phyloP scores from a whole-genome alignment of 2,329 filamentous ascomycete species.

The Xylaria sp. region DNA sequence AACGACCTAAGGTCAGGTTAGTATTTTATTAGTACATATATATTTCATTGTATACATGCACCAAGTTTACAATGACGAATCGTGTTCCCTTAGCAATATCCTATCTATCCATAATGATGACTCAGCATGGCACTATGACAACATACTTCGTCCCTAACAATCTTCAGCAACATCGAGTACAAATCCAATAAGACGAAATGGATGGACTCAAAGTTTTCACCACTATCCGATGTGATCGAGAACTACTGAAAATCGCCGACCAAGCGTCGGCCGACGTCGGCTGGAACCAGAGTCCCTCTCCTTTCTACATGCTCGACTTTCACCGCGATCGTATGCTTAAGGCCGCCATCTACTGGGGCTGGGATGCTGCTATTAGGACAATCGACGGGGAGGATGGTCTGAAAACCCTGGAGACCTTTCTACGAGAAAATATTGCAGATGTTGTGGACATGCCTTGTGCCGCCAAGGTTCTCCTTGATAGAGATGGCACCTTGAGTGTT shows the following conservation, averaged over 20 bases:
- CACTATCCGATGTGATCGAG: conserved; percentile 76
- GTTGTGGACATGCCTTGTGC: conserved; percentile 55
- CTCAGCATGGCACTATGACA: background rate
- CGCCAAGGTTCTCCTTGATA: conserved; percentile 66
- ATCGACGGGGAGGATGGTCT: conserved; percentile 62
- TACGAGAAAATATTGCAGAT: conserved; percentile 48
- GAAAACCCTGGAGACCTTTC: conserved; percentile 53
- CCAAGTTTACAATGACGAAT: background rate
- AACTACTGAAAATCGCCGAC: conserved; percentile 59
- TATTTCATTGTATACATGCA: background rate
- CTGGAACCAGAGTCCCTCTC: conserved; percentile 67
- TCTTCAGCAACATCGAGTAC: conserved; percentile 42
- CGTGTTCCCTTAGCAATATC: background rate
- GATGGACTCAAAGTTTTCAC: conserved; percentile 72
- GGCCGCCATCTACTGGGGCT: conserved; percentile 68
- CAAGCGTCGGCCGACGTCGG: conserved; percentile 56
- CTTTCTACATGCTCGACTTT: conserved; percentile 82
- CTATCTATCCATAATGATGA: no score
- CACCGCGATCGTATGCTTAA: conserved; percentile 83
- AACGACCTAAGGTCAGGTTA: background rate
- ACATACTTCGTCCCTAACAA: background rate
- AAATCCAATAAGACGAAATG: conserved; percentile 10
- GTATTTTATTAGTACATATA: background rate
- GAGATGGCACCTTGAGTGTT: conserved; percentile 60
- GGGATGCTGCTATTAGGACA: conserved; percentile 58